These are phyloP conservation scores for Wickerhamomyces kurtzmanii DNA, from an alignment of 805 yeast genomes.

Conservation along the genomic window DNA sequence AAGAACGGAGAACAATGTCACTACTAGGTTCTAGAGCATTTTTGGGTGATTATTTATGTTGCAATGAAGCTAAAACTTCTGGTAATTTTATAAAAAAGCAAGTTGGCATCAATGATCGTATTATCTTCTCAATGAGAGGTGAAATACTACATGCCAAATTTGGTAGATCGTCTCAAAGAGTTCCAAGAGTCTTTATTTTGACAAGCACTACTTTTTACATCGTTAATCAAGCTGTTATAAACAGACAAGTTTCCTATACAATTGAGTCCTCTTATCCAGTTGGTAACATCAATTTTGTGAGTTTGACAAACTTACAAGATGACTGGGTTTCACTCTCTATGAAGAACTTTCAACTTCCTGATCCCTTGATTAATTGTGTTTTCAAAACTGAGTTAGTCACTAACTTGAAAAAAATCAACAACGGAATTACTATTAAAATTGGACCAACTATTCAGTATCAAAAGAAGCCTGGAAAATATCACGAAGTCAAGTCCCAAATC, in stretches of 20 bases:
- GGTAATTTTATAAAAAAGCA: slow-evolving; percentile 71
- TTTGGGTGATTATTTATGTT: slow-evolving; percentile 89
- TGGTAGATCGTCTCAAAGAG: slow-evolving; percentile 81
- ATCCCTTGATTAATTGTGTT: slow-evolving; percentile 66
- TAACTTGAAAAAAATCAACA: slow-evolving; percentile 53
- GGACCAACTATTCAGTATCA: slow-evolving; percentile 71
- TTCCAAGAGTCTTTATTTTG: slow-evolving; percentile 64
- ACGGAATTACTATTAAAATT: slow-evolving; percentile 49
- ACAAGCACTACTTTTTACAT: slow-evolving; percentile 56
- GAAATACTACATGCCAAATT: slow-evolving; percentile 78
- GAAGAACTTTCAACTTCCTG: slow-evolving; percentile 42
- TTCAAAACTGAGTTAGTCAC: slow-evolving; percentile 88
- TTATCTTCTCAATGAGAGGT: slow-evolving; percentile 74
- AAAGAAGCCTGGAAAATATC: slow-evolving; percentile 81
- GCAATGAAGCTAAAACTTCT: slow-evolving; percentile 65
- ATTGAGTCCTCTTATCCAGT: slow-evolving; percentile 60
- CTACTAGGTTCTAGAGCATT: slow-evolving; percentile 80
- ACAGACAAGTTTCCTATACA: slow-evolving; percentile 45
- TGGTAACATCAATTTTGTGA: slow-evolving; percentile 46
- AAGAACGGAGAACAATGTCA: slow-evolving; percentile 86
- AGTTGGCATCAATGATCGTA: slow-evolving; percentile 57
- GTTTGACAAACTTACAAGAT: slow-evolving; percentile 72
- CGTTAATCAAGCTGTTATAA: slow-evolving; percentile 62
- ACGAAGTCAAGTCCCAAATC: slow-evolving; percentile 58
- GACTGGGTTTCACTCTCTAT: slow-evolving; percentile 73